These are phyloP conservation scores for Vitis hybrid DNA, from an alignment of 177 flowering plant genomes.

Conservation along the genomic window DNA sequence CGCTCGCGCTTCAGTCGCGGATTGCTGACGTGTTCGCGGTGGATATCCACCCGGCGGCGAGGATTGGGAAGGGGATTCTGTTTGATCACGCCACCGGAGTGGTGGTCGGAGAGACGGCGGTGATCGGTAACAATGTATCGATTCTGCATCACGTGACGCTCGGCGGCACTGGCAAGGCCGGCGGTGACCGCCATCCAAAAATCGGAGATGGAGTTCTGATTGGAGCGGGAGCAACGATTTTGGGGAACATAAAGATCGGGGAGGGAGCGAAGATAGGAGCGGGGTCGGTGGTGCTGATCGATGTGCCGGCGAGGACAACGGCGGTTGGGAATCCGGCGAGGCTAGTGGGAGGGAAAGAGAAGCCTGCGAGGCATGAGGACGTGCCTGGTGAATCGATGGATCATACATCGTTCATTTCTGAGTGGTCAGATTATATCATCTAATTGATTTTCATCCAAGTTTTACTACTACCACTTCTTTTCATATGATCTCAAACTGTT, in stretches of 20 bases:
- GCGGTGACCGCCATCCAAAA: constrained; percentile 73
- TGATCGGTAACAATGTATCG: constrained; percentile 64
- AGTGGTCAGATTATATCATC: constrained; percentile 65
- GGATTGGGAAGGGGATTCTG: constrained; percentile 63
- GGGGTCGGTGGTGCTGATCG: constrained; percentile 75
- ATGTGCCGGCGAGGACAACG: constrained; percentile 73
- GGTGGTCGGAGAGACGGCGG: constrained; percentile 71
- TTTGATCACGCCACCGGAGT: constrained; percentile 83
- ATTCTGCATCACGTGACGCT: constrained; percentile 66
- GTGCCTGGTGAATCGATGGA: constrained; percentile 87
- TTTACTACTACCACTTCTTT: background rate
- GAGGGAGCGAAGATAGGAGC: constrained; percentile 87
- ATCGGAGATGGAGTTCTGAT: constrained; percentile 78
- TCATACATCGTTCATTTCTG: constrained; percentile 66
- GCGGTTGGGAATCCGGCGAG: constrained; percentile 88
- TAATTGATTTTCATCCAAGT: constrained; percentile 11
- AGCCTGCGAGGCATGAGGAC: constrained; percentile 54
- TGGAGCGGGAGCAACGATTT: constrained; percentile 76
- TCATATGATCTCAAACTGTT: background rate
- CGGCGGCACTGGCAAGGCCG: constrained; percentile 60
- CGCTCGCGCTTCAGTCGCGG: constrained; percentile 76
- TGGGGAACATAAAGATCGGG: constrained; percentile 77
- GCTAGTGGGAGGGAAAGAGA: constrained; percentile 70
- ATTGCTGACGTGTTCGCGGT: constrained; percentile 78
- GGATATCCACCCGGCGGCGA: constrained; percentile 83